Base-by-base conservation (phyloP, 345 rosid species). In the Mercurialis annua region DNA sequence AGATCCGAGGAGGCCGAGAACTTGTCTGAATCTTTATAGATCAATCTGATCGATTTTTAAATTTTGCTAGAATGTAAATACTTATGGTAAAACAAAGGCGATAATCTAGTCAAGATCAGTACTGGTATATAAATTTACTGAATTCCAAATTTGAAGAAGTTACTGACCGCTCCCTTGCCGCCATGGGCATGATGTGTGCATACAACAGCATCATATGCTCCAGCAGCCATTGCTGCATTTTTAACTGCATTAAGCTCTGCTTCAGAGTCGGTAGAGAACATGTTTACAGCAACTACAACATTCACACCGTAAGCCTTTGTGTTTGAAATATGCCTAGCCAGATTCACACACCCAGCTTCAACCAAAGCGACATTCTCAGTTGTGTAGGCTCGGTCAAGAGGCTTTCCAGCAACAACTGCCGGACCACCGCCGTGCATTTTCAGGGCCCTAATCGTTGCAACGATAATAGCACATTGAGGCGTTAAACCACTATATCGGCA, bases 341-440 rank as follows among this genome's bases (percentile, higher is more conserved):
- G 81, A 88, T 94, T 94, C 61, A 88, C 85, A 64, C 96, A 94
- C 21, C 99, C 99, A 66, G 90, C 90, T 86, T 92, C 98, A 67
- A 94, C 97, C 72, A 94, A 78, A 30, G 84, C 78, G 31, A 92
- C 98, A 67, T 92, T 92, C 82, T 92, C 99, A 38, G 84, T 86
- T 64, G 88, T 76, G 75, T 94, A 94, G 20, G 98, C 96, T 57
- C 46, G 83, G 76, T 94, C 92, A 42, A 94, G 98, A 71, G 99
- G 97, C 78, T 85, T 94, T 80, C 99, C 99, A 38, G 99, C 99
- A 68, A 86, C 92, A 72, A 92, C 99, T 65, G 76, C 78, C 63
- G 98, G 99, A 20, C 99, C 99, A 26, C 98, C 99, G 50, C 99
- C 99, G 62, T 94, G 99, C 99, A 94, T 92, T 76, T 94, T 94